Base-by-base conservation (phyloP, 2,329 filamentous ascomycete genomes). In the Cylindrodendrum hubeiense region DNA sequence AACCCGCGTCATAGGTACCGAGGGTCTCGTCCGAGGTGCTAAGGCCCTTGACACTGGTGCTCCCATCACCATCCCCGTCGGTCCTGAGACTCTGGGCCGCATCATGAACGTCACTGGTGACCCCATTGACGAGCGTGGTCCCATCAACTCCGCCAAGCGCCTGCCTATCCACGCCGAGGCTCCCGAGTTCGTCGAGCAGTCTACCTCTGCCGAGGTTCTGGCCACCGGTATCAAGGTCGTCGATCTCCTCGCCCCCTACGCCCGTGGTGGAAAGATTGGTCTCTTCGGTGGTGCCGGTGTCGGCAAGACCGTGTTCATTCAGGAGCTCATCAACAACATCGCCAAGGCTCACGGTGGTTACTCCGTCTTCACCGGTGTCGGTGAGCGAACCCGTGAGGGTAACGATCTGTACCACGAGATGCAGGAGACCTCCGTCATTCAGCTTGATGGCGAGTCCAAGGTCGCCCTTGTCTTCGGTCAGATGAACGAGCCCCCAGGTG, bases 361-460 rank as follows among this genome's bases (percentile, higher is more conserved):
- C 93, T 99, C 96, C 76, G 96, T 99, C 83, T 99, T 99, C 92
- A 97, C 94, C 82, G 96, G 96, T 95, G 96, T 99, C 86, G 96
- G 96, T 84, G 96, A 99, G 92, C 95, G 96, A 89, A 99, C 96
- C 82, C 96, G 96, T 94, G 96, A 99, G 91, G 96, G 96, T 90
- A 99, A 99, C 91, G 96, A 99, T 91, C 86, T 99, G 89, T 99
- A 99, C 92, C 95, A 99, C 88, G 96, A 99, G 91, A 99, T 99
- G 96, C 96, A 98, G 89, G 95, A 99, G 88, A 99, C 96, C 76
- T 94, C 93, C 81, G 96, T 99, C 90, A 99, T 99, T 86, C 91
- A 99, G 86, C 94, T 99, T 75, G 96, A 99, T 74, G 96, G 96
- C 85, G 95, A 98, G 80, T 98, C 96, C 84, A 99, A 99, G 92